Evolutionary conservation across 2,329 filamentous ascomycete species (phyloP).

Genomic region (Cryphonectria carpinicola): DNA sequence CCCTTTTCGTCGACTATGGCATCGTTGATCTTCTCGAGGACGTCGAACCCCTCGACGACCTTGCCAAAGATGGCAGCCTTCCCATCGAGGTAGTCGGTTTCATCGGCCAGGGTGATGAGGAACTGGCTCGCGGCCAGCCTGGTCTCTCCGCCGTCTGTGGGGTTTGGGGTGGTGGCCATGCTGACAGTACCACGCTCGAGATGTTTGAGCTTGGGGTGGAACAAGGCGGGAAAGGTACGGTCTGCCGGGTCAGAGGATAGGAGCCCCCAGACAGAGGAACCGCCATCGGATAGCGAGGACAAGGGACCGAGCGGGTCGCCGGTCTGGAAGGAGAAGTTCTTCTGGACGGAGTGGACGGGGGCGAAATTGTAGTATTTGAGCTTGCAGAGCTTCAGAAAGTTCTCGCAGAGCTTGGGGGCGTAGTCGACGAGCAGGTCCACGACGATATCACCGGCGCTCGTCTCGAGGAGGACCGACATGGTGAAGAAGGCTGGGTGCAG

Average conservation of each 20-base stretch:
- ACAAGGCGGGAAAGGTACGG: conserved; percentile 80
- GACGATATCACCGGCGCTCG: conserved; percentile 89
- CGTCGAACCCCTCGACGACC: conserved; percentile 94
- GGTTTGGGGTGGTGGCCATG: conserved; percentile 87
- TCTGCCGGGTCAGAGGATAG: conserved; percentile 68
- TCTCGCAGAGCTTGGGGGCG: conserved; percentile 90
- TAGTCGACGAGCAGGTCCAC: conserved; percentile 90
- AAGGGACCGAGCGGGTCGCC: conserved; percentile 91
- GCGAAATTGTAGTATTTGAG: conserved; percentile 99
- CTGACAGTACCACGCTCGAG: conserved; percentile 88
- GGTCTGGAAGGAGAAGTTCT: conserved; percentile 94
- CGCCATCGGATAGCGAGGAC: conserved; percentile 84
- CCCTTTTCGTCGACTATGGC: conserved; percentile 86
- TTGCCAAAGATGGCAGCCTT: conserved; percentile 95
- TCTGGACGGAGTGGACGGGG: conserved; percentile 88
- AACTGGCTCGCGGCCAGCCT: conserved; percentile 90
- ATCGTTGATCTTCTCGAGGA: conserved; percentile 88
- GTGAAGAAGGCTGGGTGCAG: conserved; percentile 10
- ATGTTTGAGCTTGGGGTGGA: conserved; percentile 88
- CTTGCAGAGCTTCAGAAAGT: conserved; percentile 99
- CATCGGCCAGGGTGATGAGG: conserved; percentile 86
- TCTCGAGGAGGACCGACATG: conserved; percentile 95
- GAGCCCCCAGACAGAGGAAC: conserved; percentile 89
- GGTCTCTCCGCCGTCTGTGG: conserved; percentile 72
- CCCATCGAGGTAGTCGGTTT: conserved; percentile 87